phyloP scores from a whole-genome alignment of 371 early-diverging fungal species.

The Circinella umbellata region DNA sequence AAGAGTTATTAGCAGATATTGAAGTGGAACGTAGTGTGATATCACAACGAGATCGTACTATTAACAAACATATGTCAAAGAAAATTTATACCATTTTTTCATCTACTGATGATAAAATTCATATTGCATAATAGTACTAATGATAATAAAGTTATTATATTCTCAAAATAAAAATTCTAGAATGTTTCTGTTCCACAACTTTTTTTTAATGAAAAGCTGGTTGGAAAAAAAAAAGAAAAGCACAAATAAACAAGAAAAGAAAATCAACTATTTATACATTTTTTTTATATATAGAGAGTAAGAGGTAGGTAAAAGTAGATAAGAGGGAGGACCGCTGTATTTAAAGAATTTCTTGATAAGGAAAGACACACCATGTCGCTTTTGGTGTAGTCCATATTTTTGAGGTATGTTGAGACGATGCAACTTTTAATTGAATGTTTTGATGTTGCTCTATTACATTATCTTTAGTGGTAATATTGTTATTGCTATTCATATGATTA shows the following conservation, averaged over 20 bases:
- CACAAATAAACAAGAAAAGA: conserved; percentile 18
- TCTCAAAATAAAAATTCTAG: too few species aligned
- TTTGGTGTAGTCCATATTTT: conserved; percentile 22
- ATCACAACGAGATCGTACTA: conserved; percentile 29
- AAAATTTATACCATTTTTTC: conserved; percentile 61
- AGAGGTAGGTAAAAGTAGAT: background rate
- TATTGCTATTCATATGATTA: conserved; percentile 30
- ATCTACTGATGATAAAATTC: conserved; percentile 47
- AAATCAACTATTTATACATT: conserved; percentile 8
- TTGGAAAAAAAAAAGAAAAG: conserved; percentile 20
- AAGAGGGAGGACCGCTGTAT: background rate
- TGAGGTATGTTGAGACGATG: background rate
- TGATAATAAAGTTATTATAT: too few species aligned
- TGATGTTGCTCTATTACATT: background rate
- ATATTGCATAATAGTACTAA: conserved; percentile 31
- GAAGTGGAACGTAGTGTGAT: conserved; percentile 48
- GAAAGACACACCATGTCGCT: conserved; percentile 26
- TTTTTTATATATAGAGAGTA: background rate
- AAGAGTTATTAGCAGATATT: conserved; percentile 53
- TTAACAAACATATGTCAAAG: conserved; percentile 58
- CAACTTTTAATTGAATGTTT: background rate
- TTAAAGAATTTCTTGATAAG: conserved; percentile 14
- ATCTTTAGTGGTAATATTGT: background rate
- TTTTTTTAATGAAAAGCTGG: too few species aligned
- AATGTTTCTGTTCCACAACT: too few species aligned